A percentile compares a stretch with the other conserved stretches of the same genome.
These are phyloP conservation scores for Syncephalastrum racemosum DNA, from an alignment of 371 early-diverging fungal genomes.

Conservation along the genomic window DNA sequence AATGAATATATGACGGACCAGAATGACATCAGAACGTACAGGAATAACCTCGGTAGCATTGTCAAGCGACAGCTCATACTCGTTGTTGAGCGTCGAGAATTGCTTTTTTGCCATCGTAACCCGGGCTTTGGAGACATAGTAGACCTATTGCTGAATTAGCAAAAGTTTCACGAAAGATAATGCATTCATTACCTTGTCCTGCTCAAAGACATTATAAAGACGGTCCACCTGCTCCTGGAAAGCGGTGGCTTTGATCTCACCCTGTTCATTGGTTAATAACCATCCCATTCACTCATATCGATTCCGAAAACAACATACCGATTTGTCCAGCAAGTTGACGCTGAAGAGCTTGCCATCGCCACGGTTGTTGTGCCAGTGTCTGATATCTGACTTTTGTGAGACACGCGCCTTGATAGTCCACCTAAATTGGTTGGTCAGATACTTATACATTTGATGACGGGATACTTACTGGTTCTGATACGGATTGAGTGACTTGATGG, in stretches of 20 bases:
- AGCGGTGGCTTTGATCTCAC: conserved; percentile 89
- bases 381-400: conserved; percentile 81
- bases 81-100: conserved; percentile 79
- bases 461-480: conserved; percentile 70
- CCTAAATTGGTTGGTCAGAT: conserved; percentile 17
- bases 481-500: conserved; percentile 69
- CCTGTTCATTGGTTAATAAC: conserved; percentile 36
- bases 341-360: conserved; percentile 91
- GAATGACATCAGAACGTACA: background rate
- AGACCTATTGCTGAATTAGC: conserved; percentile 47
- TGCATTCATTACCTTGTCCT: conserved; percentile 57
- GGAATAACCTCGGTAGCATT: conserved; percentile 53
- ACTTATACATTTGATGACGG: background rate
- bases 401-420: conserved; percentile 95
- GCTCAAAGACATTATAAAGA: conserved; percentile 70
- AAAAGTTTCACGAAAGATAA: background rate
- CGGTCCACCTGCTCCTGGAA: conserved; percentile 82
- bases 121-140: conserved; percentile 80
- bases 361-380: conserved; percentile 74
- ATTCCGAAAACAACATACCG: conserved; percentile 38
- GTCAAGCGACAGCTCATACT: conserved; percentile 92
- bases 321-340: conserved; percentile 84
- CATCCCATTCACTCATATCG: background rate
- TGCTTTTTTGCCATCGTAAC: conserved; percentile 88
- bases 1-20: background rate